Conservation (phyloP, 2,329 filamentous ascomycete genomes). For the Clonostachys chloroleuca region DNA sequence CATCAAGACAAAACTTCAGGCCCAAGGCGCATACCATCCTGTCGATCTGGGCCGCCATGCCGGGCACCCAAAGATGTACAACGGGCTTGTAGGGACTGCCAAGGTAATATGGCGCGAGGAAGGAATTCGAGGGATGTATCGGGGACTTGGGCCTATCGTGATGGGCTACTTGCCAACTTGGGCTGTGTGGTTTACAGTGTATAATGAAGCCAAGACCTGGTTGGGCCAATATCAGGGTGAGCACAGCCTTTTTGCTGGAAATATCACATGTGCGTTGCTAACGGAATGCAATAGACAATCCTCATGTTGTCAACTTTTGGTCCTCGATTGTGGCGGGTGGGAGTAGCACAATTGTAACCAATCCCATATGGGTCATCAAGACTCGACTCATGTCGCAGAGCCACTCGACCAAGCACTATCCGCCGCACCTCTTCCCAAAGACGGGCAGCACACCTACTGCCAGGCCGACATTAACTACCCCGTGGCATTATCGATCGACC, state of each 20-base stretch:
- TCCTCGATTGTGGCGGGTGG: constrained; percentile 88
- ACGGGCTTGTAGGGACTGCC: constrained; percentile 82
- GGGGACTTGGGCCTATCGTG: constrained; percentile 90
- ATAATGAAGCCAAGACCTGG: constrained; percentile 80
- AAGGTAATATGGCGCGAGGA: constrained; percentile 83
- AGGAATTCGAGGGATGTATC: constrained; percentile 85
- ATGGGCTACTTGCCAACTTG: constrained; percentile 95
- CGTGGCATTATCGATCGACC: constrained; percentile 89
- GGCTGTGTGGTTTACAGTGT: constrained; percentile 97
- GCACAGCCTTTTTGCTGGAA: constrained; percentile 4
- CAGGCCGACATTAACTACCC: constrained; percentile 54
- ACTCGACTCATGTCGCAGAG: constrained; percentile 96
- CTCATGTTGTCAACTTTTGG: constrained; percentile 76
- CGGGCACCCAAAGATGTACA: constrained; percentile 63
- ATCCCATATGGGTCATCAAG: constrained; percentile 99
- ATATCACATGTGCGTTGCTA: constrained; percentile 4
- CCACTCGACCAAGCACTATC: constrained; percentile 40
- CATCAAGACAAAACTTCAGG: constrained; percentile 97
- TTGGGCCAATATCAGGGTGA: constrained; percentile 64
- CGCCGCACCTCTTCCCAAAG: constrained; percentile 33
- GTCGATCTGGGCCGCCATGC: constrained; percentile 42
- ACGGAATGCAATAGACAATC: constrained; percentile 53
- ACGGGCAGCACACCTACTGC: constrained; percentile 49
- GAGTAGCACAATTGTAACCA: constrained; percentile 90
- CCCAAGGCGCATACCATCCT: constrained; percentile 76